These are phyloP conservation scores for Harringtonia lauricola DNA, from an alignment of 2,329 filamentous ascomycete genomes.

Conservation along the genomic window DNA sequence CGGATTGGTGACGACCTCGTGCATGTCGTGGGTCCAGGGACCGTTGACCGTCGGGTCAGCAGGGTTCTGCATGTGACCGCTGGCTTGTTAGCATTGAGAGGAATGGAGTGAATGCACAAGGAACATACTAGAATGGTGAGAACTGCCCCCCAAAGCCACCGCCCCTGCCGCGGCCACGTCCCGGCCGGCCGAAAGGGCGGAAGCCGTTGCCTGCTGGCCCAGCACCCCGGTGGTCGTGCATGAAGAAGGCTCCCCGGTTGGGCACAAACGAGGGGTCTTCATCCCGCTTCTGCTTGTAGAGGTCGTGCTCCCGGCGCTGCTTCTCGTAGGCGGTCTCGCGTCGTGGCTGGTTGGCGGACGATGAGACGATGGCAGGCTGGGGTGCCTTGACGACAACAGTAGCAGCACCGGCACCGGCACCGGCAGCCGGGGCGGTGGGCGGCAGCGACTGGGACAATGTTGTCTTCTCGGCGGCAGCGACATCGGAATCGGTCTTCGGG, in stretches of 20 bases:
- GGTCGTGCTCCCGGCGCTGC: constrained; percentile 76
- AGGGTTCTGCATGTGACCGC: constrained; percentile 20
- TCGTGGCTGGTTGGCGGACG: constrained; percentile 3
- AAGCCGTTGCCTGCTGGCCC: constrained; percentile 71
- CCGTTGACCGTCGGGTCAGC: constrained; percentile 56
- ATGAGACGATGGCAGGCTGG: constrained; percentile 21
- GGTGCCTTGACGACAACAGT: constrained; percentile 18
- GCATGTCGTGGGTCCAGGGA: constrained; percentile 91
- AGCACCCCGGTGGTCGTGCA: constrained; percentile 83
- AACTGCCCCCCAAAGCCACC: constrained; percentile 45
- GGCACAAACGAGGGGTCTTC: constrained; percentile 89
- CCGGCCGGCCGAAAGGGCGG: constrained; percentile 55
- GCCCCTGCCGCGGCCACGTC: constrained; percentile 45
- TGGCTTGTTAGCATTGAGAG: constrained; percentile 1
- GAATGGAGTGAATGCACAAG: not conserved
- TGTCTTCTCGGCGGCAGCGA: not conserved
- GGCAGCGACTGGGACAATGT: not conserved
- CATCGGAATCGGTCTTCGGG: constrained; percentile 7
- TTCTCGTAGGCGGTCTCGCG: constrained; percentile 52
- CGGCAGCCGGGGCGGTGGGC: not conserved
- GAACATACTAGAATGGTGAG: constrained; percentile 52
- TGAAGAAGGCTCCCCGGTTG: constrained; percentile 89
- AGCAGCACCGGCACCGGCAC: no score
- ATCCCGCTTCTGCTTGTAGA: constrained; percentile 79
- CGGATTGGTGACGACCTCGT: constrained; percentile 54